Evolutionary conservation across 352 stramenopile genomes (phyloP).

Genomic region (Phytophthora vignae): DNA sequence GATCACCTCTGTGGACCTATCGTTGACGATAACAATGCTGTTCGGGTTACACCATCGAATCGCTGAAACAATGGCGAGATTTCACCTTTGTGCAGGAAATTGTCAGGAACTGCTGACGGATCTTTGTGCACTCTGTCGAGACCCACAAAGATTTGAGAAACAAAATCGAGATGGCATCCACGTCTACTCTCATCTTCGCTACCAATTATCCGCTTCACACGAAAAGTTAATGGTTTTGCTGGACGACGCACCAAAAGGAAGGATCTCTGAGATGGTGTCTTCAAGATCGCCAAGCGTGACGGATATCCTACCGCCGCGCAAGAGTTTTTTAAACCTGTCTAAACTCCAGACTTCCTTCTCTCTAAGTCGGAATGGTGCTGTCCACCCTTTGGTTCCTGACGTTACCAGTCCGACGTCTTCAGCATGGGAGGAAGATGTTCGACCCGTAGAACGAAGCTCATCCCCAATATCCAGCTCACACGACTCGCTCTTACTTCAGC

Average conservation of each 20-base stretch:
- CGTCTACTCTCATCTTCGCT: conserved; percentile 9
- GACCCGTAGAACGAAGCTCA: neutral
- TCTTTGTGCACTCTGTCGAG: conserved; percentile 6
- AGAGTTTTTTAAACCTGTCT: neutral
- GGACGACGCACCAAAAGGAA: neutral
- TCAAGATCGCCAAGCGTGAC: neutral
- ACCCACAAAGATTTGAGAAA: neutral
- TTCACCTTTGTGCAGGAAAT: neutral
- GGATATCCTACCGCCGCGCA: neutral
- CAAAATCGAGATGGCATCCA: conserved; percentile 9
- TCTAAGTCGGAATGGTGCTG: neutral
- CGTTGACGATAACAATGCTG: conserved; percentile 6
- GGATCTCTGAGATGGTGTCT: neutral
- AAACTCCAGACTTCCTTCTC: neutral
- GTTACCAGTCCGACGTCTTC: neutral
- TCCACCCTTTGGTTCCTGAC: conserved; percentile 7
- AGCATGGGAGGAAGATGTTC: neutral
- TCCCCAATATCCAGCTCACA: neutral
- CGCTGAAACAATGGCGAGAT: neutral
- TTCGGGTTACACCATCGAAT: conserved; percentile 14
- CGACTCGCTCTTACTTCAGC: conserved; percentile 2
- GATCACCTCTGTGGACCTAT: conserved; percentile 1
- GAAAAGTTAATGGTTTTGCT: conserved; percentile 6
- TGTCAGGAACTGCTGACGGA: neutral
- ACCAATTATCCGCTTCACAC: conserved; percentile 9